Conservation (phyloP, 305 asterid genomes). For the Fraxinus nigra region DNA sequence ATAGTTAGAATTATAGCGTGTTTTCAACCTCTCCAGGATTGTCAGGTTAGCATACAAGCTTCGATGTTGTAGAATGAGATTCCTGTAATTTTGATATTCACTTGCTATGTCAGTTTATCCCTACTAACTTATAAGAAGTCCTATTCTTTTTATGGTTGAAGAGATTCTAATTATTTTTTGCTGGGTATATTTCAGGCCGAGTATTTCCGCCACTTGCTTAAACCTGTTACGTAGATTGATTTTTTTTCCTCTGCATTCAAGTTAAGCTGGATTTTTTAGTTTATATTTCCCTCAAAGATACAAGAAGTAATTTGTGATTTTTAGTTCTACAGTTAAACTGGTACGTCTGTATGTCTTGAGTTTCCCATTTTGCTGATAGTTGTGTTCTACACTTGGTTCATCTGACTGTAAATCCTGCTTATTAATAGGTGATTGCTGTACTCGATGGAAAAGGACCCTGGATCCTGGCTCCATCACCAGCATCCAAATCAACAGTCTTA, state of each 20-base stretch:
- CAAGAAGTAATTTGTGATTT: constrained; percentile 38
- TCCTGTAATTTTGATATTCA: not conserved
- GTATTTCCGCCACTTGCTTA: constrained; percentile 84
- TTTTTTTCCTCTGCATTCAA: constrained; percentile 36
- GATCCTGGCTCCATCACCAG: constrained; percentile 43
- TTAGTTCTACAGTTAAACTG: constrained; percentile 31
- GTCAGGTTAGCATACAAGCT: constrained; percentile 62
- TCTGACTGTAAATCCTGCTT: constrained; percentile 14
- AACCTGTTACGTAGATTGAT: constrained; percentile 88
- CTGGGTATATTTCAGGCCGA: constrained; percentile 75
- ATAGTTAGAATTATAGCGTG: constrained; percentile 93
- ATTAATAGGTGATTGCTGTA: constrained; percentile 54
- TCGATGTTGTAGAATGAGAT: not conserved
- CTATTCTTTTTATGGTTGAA: not conserved
- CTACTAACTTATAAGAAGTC: constrained; percentile 2
- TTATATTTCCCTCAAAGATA: constrained; percentile 42
- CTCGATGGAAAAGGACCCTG: constrained; percentile 62
- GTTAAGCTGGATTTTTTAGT: constrained; percentile 54
- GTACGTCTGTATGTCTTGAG: constrained; percentile 12
- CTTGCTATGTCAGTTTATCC: not conserved
- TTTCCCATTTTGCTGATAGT: not conserved
- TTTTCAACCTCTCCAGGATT: constrained; percentile 97
- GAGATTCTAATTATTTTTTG: constrained; percentile 21
- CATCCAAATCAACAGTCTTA: constrained; percentile 39
- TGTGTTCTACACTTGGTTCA: not conserved